Evolutionary conservation across 176 grass and related monocot genomes (phyloP).

Genomic region (Phoenix roebelenii): DNA sequence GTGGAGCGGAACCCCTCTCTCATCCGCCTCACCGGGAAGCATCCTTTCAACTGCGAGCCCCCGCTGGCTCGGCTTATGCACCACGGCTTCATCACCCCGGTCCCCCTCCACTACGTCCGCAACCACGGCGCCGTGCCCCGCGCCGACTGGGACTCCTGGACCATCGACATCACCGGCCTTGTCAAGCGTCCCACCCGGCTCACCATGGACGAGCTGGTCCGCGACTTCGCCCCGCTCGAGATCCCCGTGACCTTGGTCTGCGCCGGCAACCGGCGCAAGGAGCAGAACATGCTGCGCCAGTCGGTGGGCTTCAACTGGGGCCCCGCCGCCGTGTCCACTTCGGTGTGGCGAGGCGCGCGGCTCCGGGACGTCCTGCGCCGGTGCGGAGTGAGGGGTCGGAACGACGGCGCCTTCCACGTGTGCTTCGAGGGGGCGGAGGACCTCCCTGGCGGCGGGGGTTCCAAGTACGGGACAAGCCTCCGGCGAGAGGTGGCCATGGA

Average conservation of each 20-base stretch:
- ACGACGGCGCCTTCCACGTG: slow-evolving; percentile 34
- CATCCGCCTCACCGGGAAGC: slow-evolving; percentile 68
- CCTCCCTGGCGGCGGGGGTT: slow-evolving; percentile 45
- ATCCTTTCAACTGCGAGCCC: slow-evolving; percentile 73
- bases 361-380: slow-evolving; percentile 58
- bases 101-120: slow-evolving; percentile 80
- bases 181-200: slow-evolving; percentile 38
- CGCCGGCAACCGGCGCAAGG: slow-evolving; percentile 70
- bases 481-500: slow-evolving; percentile 47
- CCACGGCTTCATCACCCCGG: slow-evolving; percentile 58
- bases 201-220: slow-evolving; percentile 61
- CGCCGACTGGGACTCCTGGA: slow-evolving; percentile 62
- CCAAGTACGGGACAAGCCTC: slow-evolving; percentile 71
- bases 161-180: slow-evolving; percentile 53
- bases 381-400: slow-evolving; percentile 39
- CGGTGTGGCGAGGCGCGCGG: slow-evolving; percentile 61
- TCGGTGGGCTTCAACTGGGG: slow-evolving; percentile 81
- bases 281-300: slow-evolving; percentile 76
- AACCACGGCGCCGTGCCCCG: slow-evolving; percentile 62
- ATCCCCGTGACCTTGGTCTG: slow-evolving; percentile 64
- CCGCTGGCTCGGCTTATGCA: slow-evolving; percentile 41
- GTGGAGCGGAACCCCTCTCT: slow-evolving; percentile 49
- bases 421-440: slow-evolving; percentile 83
- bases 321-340: slow-evolving; percentile 59
- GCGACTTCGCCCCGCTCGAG: slow-evolving; percentile 32